A percentile compares a stretch with the other conserved stretches of the same genome.
phyloP scores from a whole-genome alignment of 148 eudicot species.

The Drosera capensis region DNA sequence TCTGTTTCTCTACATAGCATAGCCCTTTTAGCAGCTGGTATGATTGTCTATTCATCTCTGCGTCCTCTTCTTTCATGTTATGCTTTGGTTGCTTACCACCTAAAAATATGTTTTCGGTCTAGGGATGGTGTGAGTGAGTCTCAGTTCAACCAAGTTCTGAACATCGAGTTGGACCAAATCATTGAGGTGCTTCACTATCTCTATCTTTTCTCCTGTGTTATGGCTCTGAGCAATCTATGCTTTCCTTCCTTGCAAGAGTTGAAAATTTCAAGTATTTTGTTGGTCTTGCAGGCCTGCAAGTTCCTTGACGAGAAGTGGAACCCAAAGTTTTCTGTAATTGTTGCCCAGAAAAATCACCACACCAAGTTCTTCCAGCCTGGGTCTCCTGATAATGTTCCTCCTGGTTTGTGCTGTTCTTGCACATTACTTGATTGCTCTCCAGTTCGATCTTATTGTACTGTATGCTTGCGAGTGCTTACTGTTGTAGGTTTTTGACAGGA shows the following conservation, averaged over 20 bases:
- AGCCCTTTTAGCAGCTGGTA: too few species aligned
- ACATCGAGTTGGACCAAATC: constrained; percentile 28
- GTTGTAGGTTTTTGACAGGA: constrained; percentile 11
- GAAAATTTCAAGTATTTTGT: not conserved
- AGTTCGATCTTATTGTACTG: not conserved
- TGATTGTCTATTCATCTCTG: not conserved
- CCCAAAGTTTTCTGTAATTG: constrained; percentile 21
- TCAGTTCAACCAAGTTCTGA: constrained; percentile 29
- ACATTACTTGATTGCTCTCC: not conserved
- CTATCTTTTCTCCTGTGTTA: not conserved
- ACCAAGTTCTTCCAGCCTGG: constrained; percentile 22
- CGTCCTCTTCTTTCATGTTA: not conserved
- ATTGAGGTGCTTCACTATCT: constrained; percentile 10
- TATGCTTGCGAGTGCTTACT: not conserved
- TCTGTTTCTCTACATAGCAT: too few species aligned
- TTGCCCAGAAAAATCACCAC: constrained; percentile 35
- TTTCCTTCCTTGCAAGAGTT: not conserved
- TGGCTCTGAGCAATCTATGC: not conserved
- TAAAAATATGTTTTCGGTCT: not conserved
- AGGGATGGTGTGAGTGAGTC: constrained; percentile 44
- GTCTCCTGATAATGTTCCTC: constrained; percentile 26
- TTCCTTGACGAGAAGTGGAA: constrained; percentile 15
- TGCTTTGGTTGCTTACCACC: not conserved
- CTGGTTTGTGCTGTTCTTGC: constrained; percentile 12
- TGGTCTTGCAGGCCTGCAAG: constrained; percentile 21